Evolutionary conservation across 208 protist species (phyloP), one percentile per base, ranked within the genome.

Genomic region (Acanthamoeba castellanii): DNA sequence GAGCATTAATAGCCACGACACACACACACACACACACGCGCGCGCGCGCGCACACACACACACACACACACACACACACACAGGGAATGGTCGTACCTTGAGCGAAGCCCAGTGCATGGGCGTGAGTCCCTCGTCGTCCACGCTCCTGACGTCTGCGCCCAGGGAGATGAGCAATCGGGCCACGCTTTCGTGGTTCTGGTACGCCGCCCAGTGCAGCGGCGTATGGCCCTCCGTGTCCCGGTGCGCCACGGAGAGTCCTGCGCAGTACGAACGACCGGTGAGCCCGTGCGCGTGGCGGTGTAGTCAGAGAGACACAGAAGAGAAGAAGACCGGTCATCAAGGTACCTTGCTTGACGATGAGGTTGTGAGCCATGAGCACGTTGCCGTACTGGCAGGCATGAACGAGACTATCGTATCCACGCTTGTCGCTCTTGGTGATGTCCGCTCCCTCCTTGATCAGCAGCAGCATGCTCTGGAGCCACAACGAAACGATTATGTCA

Each of bases 111-210:
- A 89, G 81, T 89, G 81, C 37, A 89, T 34, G 20, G 87, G 87
- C 87, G 87, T 92, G 52, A 74, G 50, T 25, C 87, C 57, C 18
- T 92, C 87, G 57, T 92, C 61, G 34, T 92, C 87, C 18, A 47
- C 37, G 87, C 37, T 34, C 32, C n/a, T 92, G 6, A 92, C 32
- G 32, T 68, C 59, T n/a, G 87, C 87, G 87, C 87, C 87, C 87
- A 92, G 57, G 5, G 57, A 55, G 32, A 92, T 6, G 16, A 92
- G 61, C 18, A 92, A 52, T 14, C 87, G 87, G 20, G 87, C 87
- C 87, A 92, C 87, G 50, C 22, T 25, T 61, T 89, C 81, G 25
- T 89, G 52, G 81, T 64, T 47, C 20, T 42, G 37, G 34, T 92
- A 66, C 22, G 37, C 61, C 25, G 87, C 87, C 50, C 87, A 92